Base-by-base conservation (phyloP, 352 stramenopile species). In the Phytophthora fragariae region DNA sequence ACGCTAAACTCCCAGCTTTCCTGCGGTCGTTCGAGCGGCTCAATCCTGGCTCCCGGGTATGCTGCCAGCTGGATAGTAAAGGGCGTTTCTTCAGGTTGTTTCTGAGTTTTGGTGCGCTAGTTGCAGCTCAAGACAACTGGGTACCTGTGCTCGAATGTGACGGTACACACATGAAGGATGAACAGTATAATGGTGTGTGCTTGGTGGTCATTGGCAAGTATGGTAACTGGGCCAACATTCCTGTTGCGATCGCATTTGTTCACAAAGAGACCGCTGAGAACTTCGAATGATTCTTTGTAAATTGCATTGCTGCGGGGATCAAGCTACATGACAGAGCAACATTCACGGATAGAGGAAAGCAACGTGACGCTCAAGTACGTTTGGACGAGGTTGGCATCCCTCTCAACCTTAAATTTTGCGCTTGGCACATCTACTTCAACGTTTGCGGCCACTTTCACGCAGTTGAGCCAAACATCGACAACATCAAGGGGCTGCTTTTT, bases 281-380 rank as follows among this genome's bases (percentile, higher is more conserved):
- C 15, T 71, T 71, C 15, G 64, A 64, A 27, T 71, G 64, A 47
- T 55, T 71, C 9, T 65, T 71, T 17, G 56, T 56, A 4, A 71
- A 50, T 41, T 71, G 64, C 11, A 15, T 55, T 21, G 56, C 15
- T 9, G 64, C 46, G 5, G 46, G 64, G 0, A 71, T 71, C 9
- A 61, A 65, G 5, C 15, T 71, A 1, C 17, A 27, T 21, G 56
- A 65, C 17, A 6, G 47, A 37, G 4, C 57, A 6, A 1, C 29
- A n/a, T 72, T 72, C 17, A 50, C 46, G 0, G 65, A 72, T 15
- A 44, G 47, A 50, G 65, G 65, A 10, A 72, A 65, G 12, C 65
- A 66, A 19, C 49, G 56, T 12, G 49, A 61, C 17, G 57, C 47
- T 15, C 65, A 72, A 46, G 11, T 62, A 7, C 55, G 64, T 2